Base-by-base conservation (phyloP, 2,329 filamentous ascomycete genomes). In the Penicillium hesseltinei region DNA sequence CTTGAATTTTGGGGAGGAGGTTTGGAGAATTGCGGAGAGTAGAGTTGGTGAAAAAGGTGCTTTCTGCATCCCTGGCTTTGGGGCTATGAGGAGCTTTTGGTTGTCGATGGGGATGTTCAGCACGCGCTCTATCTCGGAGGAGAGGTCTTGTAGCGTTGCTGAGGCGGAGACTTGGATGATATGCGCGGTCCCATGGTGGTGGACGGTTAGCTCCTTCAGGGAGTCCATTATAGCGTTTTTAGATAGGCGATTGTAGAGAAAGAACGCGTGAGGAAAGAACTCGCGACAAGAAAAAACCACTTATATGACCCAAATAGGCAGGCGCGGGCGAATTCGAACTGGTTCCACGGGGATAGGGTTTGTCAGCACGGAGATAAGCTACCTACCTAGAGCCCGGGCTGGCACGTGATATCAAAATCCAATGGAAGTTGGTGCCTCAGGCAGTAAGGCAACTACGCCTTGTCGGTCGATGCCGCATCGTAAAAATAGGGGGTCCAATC, bases 171-270 rank as follows among this genome's bases (percentile, higher is more conserved):
- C 78, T 11, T 73, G 71, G 44, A 85, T 69, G 19, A 73, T 71
- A 62, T 84, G 73, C 1, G 77, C 73, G 49, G 79, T 79, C 66
- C 80, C 79, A 68, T 85, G 83, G 64, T 86, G 80, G 60, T 80
- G 79, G 58, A 87, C 69, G 17, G 77, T 81, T 39, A 87, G 68
- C 36, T 69, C 66, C 56, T 81, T 54, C 1, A 39, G n/a, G 3
- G 53, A 58, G 8, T 59, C 57, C 59, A 63, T 61, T 23, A 23
- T 51, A 39, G 13, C 15, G 23, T 33, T 17, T 15, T 25, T 19
- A n/a, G 9, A 40, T 27, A 21, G 27, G 31, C n/a, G 15, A 27
- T 27, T 21, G 43, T n/a, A 51, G 33, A 19, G 19, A 8, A 29
- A 27, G 27, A 51, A 19, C 23, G 15, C 13, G 33, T 25, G 11